Conservation (phyloP, 2,329 filamentous ascomycete genomes). For the Aspergillus neoniger region DNA sequence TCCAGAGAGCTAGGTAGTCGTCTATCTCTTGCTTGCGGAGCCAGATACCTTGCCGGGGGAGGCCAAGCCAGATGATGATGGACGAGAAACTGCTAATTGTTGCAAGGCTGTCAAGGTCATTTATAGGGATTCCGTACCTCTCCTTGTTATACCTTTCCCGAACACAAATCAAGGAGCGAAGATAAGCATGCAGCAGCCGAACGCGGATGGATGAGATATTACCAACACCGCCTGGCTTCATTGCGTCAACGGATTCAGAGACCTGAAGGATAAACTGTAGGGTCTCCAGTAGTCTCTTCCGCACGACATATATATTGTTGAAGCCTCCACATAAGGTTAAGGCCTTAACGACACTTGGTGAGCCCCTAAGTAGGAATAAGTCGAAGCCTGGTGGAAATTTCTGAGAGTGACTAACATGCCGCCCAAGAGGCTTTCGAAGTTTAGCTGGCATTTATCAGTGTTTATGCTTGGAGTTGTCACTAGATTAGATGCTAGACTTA, state of each 20-base stretch:
- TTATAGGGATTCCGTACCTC: constrained; percentile 67
- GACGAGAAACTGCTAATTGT: constrained; percentile 72
- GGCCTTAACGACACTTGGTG: constrained; percentile 72
- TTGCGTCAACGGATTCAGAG: constrained; percentile 63
- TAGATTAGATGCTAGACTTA: constrained; percentile 19
- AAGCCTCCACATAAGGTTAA: constrained; percentile 75
- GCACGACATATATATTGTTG: constrained; percentile 57
- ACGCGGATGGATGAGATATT: constrained; percentile 67
- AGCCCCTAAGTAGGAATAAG: constrained; percentile 51
- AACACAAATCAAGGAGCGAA: constrained; percentile 62
- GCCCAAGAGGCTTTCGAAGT: constrained; percentile 34
- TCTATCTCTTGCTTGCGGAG: constrained; percentile 61
- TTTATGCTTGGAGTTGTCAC: not conserved
- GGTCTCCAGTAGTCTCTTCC: constrained; percentile 69
- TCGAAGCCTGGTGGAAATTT: not conserved
- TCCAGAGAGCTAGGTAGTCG: constrained; percentile 76
- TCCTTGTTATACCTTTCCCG: constrained; percentile 58
- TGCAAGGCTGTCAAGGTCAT: constrained; percentile 72
- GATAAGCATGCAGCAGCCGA: constrained; percentile 67
- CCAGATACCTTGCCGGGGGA: constrained; percentile 73
- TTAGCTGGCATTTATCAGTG: constrained; percentile 23
- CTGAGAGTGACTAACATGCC: constrained; percentile 26
- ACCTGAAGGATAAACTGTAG: constrained; percentile 75
- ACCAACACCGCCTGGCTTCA: constrained; percentile 69
- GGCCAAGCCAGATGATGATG: constrained; percentile 65